Conservation (phyloP, 2,329 filamentous ascomycete genomes). For the Pyrenophora tritici-repentis region DNA sequence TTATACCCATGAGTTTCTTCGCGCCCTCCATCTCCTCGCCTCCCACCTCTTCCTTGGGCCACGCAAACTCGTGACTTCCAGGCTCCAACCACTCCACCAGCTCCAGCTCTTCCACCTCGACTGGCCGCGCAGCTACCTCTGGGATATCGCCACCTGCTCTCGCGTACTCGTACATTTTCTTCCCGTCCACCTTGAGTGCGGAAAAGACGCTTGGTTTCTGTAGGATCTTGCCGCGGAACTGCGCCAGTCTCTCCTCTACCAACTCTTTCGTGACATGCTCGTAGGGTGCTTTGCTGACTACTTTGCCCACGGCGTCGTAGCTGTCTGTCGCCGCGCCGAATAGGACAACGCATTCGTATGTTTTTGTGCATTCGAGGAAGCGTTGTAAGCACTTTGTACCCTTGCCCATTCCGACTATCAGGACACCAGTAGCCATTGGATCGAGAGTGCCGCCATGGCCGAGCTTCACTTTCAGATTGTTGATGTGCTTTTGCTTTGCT, state of each 20-base stretch:
- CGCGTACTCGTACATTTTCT: constrained; percentile 94
- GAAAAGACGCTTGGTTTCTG: constrained; percentile 94
- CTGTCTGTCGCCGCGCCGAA: constrained; percentile 93
- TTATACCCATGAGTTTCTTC: constrained; percentile 63
- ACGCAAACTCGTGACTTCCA: constrained; percentile 76
- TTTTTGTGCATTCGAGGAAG: constrained; percentile 89
- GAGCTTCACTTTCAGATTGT: constrained; percentile 74
- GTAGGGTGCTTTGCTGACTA: constrained; percentile 75
- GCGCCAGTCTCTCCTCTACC: constrained; percentile 75
- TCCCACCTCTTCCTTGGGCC: constrained; percentile 79
- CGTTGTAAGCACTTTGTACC: constrained; percentile 81
- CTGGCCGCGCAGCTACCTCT: constrained; percentile 79
- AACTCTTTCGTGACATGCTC: constrained; percentile 78
- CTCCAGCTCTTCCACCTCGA: constrained; percentile 78
- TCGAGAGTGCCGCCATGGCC: constrained; percentile 96
- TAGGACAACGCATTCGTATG: constrained; percentile 85
- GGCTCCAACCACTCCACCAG: constrained; percentile 83
- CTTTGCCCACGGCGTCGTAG: constrained; percentile 84
- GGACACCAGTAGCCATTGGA: constrained; percentile 88
- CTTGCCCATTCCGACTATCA: constrained; percentile 84
- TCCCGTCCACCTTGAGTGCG: constrained; percentile 89
- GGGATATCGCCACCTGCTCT: constrained; percentile 86
- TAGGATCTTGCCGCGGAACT: constrained; percentile 81
- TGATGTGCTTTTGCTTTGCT: constrained; percentile 61
- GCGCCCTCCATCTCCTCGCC: constrained; percentile 76